phyloP scores from a whole-genome alignment of 75 land plant species.

The Adiantum capillusveneris region DNA sequence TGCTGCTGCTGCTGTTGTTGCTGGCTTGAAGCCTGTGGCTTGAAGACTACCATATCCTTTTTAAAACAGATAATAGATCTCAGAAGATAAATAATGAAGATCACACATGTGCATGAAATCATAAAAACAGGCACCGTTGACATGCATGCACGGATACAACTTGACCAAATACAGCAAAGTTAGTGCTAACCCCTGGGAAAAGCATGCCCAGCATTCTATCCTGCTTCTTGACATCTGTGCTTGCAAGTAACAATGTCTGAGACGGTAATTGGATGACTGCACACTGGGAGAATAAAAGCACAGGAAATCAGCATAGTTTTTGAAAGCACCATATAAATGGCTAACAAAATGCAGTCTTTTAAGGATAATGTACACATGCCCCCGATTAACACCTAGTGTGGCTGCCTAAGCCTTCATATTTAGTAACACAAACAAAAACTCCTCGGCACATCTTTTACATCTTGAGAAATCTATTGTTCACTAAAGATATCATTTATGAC shows the following conservation, averaged over 20 bases:
- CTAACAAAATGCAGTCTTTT: too few relatives aligned
- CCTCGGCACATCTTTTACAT: too few relatives aligned
- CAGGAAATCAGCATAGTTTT: too few relatives aligned
- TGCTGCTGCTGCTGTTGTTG: conserved; percentile 32
- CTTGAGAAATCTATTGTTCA: too few relatives aligned
- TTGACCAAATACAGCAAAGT: too few relatives aligned
- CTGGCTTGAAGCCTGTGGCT: conserved; percentile 60
- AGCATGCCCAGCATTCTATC: conserved; percentile 88
- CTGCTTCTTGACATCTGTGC: conserved; percentile 53
- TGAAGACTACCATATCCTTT: conserved; percentile 91
- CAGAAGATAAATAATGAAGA: not conserved
- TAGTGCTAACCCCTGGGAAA: conserved; percentile 95
- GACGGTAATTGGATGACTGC: conserved; percentile 87
- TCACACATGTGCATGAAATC: not conserved
- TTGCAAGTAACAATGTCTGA: conserved; percentile 78
- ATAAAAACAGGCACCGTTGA: not conserved
- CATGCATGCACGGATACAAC: conserved; percentile 9
- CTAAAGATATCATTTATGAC: too few relatives aligned
- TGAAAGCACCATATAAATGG: too few relatives aligned
- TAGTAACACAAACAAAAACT: too few relatives aligned
- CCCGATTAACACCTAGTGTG: too few relatives aligned
- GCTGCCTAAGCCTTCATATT: too few relatives aligned
- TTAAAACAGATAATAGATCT: not conserved
- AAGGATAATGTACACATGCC: too few relatives aligned
- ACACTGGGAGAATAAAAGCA: too few relatives aligned